phyloP scores from a whole-genome alignment of 495 filamentous ascomycete genomes.

The Wilcoxina mikolae region DNA sequence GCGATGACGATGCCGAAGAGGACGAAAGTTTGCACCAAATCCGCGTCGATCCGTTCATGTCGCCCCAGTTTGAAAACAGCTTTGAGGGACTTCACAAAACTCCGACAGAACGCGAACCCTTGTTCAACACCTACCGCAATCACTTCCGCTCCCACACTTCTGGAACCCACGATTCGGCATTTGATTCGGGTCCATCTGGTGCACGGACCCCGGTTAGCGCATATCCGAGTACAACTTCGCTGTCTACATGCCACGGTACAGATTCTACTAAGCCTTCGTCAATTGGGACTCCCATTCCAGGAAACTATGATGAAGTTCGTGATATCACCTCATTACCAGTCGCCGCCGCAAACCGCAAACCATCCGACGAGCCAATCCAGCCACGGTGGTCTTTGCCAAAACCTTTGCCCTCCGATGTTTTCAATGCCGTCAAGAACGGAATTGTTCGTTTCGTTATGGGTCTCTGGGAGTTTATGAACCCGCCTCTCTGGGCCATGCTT shows the following conservation, averaged over 20 bases:
- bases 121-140: slow-evolving; percentile 7
- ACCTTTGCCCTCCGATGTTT: slow-evolving; percentile 1
- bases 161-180: slow-evolving; percentile 19
- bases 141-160: slow-evolving; percentile 16
- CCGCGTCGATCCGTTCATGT: slow-evolving; percentile 24
- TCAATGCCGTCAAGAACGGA: slow-evolving; percentile 35
- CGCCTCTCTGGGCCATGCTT: slow-evolving; percentile 94
- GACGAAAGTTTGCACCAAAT: slow-evolving; percentile 12
- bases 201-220: slow-evolving; percentile 17
- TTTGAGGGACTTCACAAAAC: slow-evolving; percentile 23
- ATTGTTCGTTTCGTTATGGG: slow-evolving; percentile 45
- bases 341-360: neutral
- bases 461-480: slow-evolving; percentile 91
- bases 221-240: slow-evolving; percentile 14
- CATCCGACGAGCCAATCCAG: slow-evolving; percentile 22
- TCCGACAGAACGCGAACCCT: slow-evolving; percentile 12
- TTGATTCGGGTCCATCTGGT: slow-evolving; percentile 21
- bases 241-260: slow-evolving; percentile 31
- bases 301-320: slow-evolving; percentile 8
- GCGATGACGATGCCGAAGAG: slow-evolving; percentile 39
- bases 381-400: slow-evolving; percentile 17
- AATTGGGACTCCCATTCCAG: slow-evolving; percentile 15
- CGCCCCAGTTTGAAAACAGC: slow-evolving; percentile 26
- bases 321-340: slow-evolving; percentile 33
- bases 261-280: slow-evolving; percentile 13